These are phyloP conservation scores for Lasiodiplodia citricola DNA, from an alignment of 2,329 filamentous ascomycete species.

Conservation along the genomic window DNA sequence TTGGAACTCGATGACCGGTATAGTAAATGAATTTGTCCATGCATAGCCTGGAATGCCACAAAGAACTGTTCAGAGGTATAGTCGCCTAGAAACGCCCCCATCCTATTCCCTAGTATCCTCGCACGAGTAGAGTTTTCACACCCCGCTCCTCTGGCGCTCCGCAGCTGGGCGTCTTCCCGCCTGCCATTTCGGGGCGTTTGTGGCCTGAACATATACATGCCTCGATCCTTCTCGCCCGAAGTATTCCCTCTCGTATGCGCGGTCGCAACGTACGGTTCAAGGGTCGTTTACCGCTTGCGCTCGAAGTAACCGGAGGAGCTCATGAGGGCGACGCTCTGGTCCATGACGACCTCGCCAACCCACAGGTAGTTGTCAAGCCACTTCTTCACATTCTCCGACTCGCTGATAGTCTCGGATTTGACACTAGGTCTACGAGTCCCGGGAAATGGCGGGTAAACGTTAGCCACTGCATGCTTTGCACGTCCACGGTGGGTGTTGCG, in stretches of 20 bases:
- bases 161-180: neutral
- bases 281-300: constrained; percentile 68
- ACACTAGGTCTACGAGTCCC: constrained; percentile 71
- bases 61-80: constrained; percentile 19
- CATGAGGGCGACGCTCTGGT: constrained; percentile 91
- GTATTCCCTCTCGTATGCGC: neutral
- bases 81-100: constrained; percentile 21
- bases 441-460: constrained; percentile 49
- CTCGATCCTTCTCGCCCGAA: neutral
- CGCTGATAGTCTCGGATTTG: constrained; percentile 82
- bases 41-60: constrained; percentile 16
- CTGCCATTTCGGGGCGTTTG: neutral
- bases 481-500: constrained; percentile 10
- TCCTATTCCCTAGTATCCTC: neutral
- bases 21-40: constrained; percentile 6
- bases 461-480: constrained; percentile 42
- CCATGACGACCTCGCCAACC: constrained; percentile 97
- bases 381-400: constrained; percentile 80
- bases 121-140: neutral
- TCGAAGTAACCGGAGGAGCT: constrained; percentile 90
- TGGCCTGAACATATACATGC: constrained; percentile 1
- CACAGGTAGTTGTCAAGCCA: constrained; percentile 95
- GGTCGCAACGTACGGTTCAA: neutral
- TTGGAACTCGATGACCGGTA: neutral
- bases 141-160: neutral